A percentile compares a stretch with the other conserved stretches of the same genome.
These are phyloP conservation scores for Talaromyces albobiverticillius DNA, from an alignment of 2,329 filamentous ascomycete genomes.

Conservation along the genomic window DNA sequence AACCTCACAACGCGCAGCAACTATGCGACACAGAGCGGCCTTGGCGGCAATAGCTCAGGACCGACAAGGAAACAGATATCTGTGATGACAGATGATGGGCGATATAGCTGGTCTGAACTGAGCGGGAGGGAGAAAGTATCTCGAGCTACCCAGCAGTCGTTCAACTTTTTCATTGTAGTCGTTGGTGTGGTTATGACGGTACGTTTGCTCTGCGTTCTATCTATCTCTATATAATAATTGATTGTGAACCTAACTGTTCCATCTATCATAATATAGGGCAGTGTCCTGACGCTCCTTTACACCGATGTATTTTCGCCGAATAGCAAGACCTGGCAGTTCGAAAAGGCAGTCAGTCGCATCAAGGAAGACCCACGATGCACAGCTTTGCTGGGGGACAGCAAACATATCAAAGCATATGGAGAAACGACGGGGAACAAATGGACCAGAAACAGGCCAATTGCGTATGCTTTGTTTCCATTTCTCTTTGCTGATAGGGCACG, in stretches of 20 bases:
- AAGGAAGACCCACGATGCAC: slow-evolving; percentile 69
- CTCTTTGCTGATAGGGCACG: not conserved
- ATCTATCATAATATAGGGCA: slow-evolving; percentile 52
- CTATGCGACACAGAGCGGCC: slow-evolving; percentile 60
- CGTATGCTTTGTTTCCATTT: slow-evolving; percentile 29
- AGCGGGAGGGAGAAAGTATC: slow-evolving; percentile 74
- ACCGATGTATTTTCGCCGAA: slow-evolving; percentile 79
- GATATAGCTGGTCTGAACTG: slow-evolving; percentile 75
- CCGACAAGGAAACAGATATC: slow-evolving; percentile 69
- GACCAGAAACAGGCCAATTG: slow-evolving; percentile 62
- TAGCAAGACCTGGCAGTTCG: slow-evolving; percentile 85
- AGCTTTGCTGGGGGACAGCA: slow-evolving; percentile 69
- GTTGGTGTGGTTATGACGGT: slow-evolving; percentile 75
- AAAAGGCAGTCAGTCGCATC: slow-evolving; percentile 77
- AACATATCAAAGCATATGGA: slow-evolving; percentile 76
- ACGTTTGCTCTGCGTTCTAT: slow-evolving; percentile 34
- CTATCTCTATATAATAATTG: not conserved
- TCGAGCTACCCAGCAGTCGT: slow-evolving; percentile 82
- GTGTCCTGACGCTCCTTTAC: slow-evolving; percentile 76
- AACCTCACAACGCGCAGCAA: slow-evolving; percentile 34
- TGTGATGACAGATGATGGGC: slow-evolving; percentile 80
- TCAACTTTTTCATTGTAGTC: slow-evolving; percentile 78
- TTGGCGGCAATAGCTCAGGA: slow-evolving; percentile 35
- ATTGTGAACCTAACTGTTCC: not conserved
- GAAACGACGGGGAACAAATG: slow-evolving; percentile 79